These are phyloP conservation scores for Pestalotiopsis sp. DNA, from an alignment of 2,329 filamentous ascomycete genomes.

Conservation along the genomic window DNA sequence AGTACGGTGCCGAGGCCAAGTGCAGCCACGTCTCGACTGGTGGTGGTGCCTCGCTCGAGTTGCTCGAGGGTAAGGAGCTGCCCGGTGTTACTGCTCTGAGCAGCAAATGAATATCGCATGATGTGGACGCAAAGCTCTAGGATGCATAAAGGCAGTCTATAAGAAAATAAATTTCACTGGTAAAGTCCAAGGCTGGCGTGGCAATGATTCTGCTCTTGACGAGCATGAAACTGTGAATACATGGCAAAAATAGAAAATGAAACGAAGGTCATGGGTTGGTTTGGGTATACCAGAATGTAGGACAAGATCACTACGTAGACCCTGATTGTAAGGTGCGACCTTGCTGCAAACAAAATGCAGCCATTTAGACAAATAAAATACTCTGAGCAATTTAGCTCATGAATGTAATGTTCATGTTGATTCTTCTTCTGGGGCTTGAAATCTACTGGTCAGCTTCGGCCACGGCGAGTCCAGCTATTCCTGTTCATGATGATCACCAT, in stretches of 20 bases:
- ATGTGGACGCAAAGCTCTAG: slow-evolving; percentile 21
- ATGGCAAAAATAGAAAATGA: neutral
- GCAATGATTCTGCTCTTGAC: neutral
- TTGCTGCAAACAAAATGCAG: neutral
- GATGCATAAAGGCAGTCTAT: neutral
- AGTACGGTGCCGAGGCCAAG: slow-evolving; percentile 94
- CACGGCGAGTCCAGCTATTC: neutral
- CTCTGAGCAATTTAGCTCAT: neutral
- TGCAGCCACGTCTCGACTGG: slow-evolving; percentile 98
- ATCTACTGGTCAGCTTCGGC: neutral
- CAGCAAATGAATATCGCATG: slow-evolving; percentile 57
- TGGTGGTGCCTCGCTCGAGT: slow-evolving; percentile 91
- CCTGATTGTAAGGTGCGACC: neutral
- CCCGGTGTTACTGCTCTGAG: slow-evolving; percentile 93
- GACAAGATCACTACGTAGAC: neutral
- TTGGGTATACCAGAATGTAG: neutral
- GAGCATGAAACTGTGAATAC: neutral
- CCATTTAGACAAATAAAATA: neutral
- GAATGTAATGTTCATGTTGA: neutral
- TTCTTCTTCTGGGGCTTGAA: neutral
- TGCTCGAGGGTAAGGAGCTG: slow-evolving; percentile 97
- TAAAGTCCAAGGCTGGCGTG: neutral
- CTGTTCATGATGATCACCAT: neutral
- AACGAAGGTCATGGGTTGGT: neutral
- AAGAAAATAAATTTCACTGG: neutral